Percentiles rank a stretch among this genome's conserved stretches.
These are phyloP conservation scores for Boletus reticulatus DNA, from an alignment of 768 basidiomycete species.

Conservation along the genomic window DNA sequence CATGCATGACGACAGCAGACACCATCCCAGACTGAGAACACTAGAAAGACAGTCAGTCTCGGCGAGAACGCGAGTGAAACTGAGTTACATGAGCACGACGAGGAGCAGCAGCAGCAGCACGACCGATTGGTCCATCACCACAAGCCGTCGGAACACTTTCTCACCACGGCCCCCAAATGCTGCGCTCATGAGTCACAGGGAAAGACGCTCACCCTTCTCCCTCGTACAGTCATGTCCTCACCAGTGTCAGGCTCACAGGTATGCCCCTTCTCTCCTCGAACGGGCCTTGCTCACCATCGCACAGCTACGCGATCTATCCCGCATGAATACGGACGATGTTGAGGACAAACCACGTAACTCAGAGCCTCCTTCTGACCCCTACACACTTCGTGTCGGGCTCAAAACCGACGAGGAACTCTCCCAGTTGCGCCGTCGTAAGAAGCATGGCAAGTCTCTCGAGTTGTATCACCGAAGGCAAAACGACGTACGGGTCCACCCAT, in stretches of 20 bases:
- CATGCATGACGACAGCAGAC: constrained; percentile 65
- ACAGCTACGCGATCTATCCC: not conserved
- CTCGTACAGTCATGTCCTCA: not conserved
- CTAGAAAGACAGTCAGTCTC: constrained; percentile 26
- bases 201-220: too few relatives aligned
- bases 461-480: constrained; percentile 72
- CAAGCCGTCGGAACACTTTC: not conserved
- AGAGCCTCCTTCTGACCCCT: constrained; percentile 56
- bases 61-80: not conserved
- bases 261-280: not conserved
- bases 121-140: constrained; percentile 21
- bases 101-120: constrained; percentile 45
- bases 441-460: constrained; percentile 61
- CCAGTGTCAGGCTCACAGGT: not conserved
- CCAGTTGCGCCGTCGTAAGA: constrained; percentile 55
- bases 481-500: constrained; percentile 43
- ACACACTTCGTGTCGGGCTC: constrained; percentile 57
- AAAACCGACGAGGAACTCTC: constrained; percentile 61
- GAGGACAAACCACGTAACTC: constrained; percentile 40
- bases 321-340: constrained; percentile 21
- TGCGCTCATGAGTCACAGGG: not conserved
- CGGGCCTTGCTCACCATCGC: not conserved
- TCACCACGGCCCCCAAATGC: not conserved
- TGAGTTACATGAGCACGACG: constrained; percentile 44
- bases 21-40: constrained; percentile 56